A percentile compares a stretch with the other conserved stretches of the same genome.
These are phyloP conservation scores for Leccinum longicurvipes DNA, from an alignment of 768 basidiomycete species.

Conservation along the genomic window DNA sequence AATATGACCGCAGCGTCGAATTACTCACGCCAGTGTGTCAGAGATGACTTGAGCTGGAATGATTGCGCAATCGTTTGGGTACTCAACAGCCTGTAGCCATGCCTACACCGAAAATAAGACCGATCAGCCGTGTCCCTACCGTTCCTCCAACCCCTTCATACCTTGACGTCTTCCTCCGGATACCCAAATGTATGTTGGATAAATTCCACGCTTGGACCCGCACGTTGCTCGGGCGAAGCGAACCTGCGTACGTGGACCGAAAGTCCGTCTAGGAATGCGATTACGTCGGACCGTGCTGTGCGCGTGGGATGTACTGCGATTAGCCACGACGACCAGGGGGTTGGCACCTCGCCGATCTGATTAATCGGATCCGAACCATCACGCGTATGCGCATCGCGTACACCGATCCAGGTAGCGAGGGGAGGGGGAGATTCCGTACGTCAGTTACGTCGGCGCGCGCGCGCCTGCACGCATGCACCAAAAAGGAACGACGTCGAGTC, in stretches of 20 bases:
- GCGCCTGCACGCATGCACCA: background rate
- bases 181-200: constrained; percentile 81
- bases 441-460: background rate
- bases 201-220: constrained; percentile 63
- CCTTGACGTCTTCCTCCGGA: constrained; percentile 75
- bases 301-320: constrained; percentile 82
- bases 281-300: constrained; percentile 47
- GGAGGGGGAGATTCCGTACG: background rate
- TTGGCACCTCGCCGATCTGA: constrained; percentile 81
- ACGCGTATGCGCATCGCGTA: background rate
- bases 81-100: constrained; percentile 80
- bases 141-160: constrained; percentile 18
- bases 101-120: constrained; percentile 41
- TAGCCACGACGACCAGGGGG: constrained; percentile 97
- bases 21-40: constrained; percentile 65
- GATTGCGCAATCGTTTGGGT: constrained; percentile 60
- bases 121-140: background rate
- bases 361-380: background rate
- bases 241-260: constrained; percentile 67
- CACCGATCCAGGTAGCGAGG: background rate
- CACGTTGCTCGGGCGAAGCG: constrained; percentile 53
- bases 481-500: background rate
- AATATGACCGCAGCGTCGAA: background rate
- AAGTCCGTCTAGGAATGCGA: constrained; percentile 60
- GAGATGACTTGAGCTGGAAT: constrained; percentile 64